Percentiles rank a stretch among this genome's conserved stretches.
Evolutionary conservation across 805 yeast genomes (phyloP).

Genomic region (Yamadazyma paraphyllophila): DNA sequence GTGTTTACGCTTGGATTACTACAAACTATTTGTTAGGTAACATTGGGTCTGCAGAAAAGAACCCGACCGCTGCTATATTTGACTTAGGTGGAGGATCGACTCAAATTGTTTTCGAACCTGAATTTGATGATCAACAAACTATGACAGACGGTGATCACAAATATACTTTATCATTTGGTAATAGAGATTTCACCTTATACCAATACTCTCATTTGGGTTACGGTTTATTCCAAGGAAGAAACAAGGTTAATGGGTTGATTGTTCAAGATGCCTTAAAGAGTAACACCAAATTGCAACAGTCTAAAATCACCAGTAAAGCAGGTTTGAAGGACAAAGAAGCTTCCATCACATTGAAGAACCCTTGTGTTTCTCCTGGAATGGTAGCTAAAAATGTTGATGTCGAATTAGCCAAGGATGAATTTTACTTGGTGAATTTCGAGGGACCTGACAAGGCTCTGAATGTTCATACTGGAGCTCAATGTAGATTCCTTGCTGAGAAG

Average conservation of each 20-base stretch:
- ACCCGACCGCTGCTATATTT: conserved; percentile 93
- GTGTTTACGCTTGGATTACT: conserved; percentile 98
- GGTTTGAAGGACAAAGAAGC: conserved; percentile 32
- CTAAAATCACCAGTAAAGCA: conserved; percentile 22
- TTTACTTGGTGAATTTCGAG: conserved; percentile 56
- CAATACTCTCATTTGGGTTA: conserved; percentile 95
- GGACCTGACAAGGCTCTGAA: conserved; percentile 49
- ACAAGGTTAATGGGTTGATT: conserved; percentile 68
- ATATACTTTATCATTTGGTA: conserved; percentile 77
- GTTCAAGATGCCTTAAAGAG: conserved; percentile 48
- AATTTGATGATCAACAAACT: conserved; percentile 52
- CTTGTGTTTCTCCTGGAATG: conserved; percentile 84
- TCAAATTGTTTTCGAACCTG: conserved; percentile 96
- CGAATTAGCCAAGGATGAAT: conserved; percentile 43
- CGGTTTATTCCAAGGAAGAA: conserved; percentile 93
- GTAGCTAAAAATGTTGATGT: conserved; percentile 61
- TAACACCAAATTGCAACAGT: conserved; percentile 20
- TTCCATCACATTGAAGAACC: conserved; percentile 56
- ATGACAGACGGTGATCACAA: conserved; percentile 89
- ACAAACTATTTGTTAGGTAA: conserved; percentile 91
- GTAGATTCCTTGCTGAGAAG: conserved; percentile 79
- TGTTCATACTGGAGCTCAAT: conserved; percentile 65
- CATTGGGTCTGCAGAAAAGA: conserved; percentile 74
- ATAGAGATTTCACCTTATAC: conserved; percentile 73
- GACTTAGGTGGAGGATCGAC: conserved; percentile 99